A percentile compares a stretch with the other conserved stretches of the same genome.
Conservation (phyloP, 441 rosid species). For the Populus trichocarpa region DNA sequence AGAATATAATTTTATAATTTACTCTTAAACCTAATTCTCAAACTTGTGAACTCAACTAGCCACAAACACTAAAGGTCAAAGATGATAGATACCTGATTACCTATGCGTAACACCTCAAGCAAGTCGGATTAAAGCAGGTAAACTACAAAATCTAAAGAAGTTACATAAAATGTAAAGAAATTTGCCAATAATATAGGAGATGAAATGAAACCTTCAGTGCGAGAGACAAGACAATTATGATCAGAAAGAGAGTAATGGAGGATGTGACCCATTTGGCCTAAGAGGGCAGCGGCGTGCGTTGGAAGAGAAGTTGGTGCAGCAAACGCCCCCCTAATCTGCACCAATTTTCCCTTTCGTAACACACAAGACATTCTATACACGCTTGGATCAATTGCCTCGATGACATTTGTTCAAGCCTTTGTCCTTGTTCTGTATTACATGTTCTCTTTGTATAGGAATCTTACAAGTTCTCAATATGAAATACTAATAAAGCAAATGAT, state of each 20-base stretch:
- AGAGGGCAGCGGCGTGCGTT: background rate
- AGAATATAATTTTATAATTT: too few relatives aligned
- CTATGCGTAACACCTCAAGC: background rate
- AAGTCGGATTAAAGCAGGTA: background rate
- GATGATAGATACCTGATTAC: background rate
- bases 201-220: background rate
- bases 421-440: conserved; percentile 23
- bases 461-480: background rate
- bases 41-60: background rate
- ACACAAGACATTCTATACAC: conserved; percentile 27
- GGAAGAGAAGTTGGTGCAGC: conserved; percentile 55
- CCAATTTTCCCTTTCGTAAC: conserved; percentile 6
- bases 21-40: too few relatives aligned
- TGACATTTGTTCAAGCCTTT: conserved; percentile 21
- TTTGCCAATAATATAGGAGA: background rate
- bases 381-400: conserved; percentile 20
- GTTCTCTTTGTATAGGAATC: conserved; percentile 18
- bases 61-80: background rate
- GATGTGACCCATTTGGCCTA: conserved; percentile 20
- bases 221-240: background rate
- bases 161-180: background rate
- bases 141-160: background rate
- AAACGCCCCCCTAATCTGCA: conserved; percentile 37
- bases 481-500: conserved; percentile 22
- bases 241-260: background rate